phyloP scores from a whole-genome alignment of 768 basidiomycete species.

The Phylloporus rhodoxanthus region DNA sequence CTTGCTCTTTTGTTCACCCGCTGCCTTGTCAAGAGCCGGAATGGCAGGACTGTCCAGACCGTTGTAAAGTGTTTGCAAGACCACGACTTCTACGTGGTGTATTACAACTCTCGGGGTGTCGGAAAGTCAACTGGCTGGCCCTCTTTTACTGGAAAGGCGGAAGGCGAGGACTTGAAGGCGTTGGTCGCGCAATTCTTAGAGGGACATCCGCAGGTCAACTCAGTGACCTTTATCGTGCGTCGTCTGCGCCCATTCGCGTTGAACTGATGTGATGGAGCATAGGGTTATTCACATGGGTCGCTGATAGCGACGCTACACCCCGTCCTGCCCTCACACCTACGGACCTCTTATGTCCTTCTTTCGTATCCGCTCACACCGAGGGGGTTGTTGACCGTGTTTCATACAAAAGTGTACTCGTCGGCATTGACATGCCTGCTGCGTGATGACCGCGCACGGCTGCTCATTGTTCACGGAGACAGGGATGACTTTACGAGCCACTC shows the following conservation, averaged over 20 bases:
- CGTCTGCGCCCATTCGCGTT: conserved; percentile 2
- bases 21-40: neutral
- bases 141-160: conserved; percentile 65
- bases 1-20: neutral
- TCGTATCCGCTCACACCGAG: conserved; percentile 74
- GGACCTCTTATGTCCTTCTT: conserved; percentile 60
- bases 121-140: conserved; percentile 68
- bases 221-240: conserved; percentile 58
- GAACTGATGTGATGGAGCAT: neutral
- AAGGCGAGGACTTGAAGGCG: conserved; percentile 64
- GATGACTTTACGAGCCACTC: conserved; percentile 65
- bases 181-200: conserved; percentile 52
- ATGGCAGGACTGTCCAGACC: conserved; percentile 36
- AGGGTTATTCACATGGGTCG: conserved; percentile 83
- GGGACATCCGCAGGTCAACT: conserved; percentile 36
- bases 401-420: conserved; percentile 45
- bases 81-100: conserved; percentile 51
- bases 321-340: conserved; percentile 41
- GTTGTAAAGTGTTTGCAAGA: conserved; percentile 39
- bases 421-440: conserved; percentile 47
- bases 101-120: conserved; percentile 75
- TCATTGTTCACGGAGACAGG: conserved; percentile 59
- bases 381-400: conserved; percentile 64
- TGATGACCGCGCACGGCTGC: conserved; percentile 43
- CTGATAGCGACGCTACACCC: conserved; percentile 66